Evolutionary conservation across 2,329 filamentous ascomycete genomes (phyloP), one percentile per base, ranked within the genome.

Genomic region (Fusarium algeriense): DNA sequence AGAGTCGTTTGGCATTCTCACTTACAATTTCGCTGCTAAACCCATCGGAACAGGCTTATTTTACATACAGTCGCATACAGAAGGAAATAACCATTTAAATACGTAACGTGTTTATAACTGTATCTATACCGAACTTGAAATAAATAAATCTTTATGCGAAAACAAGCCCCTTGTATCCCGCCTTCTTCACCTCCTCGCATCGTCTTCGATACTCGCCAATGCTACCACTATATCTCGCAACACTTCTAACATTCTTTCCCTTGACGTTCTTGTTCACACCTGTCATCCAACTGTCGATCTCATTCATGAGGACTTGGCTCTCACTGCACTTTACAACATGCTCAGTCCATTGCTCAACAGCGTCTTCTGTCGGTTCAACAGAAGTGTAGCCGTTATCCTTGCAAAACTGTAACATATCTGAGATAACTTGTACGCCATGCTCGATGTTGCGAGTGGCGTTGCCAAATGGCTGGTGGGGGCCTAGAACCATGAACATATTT

Each of bases 201-300:
- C 72, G 60, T 15, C 57, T 40, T 3, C 69, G 62, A 15, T 63
- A 73, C 50, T 74, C 69, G 7, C 67, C 52, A 11, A 53, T 64
- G 13, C 54, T 64, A 0, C 72, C 72, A 4, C 69, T 68, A 6
- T 75, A 73, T 9, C 72, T 45, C 1, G 7, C 85, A 82, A 57
- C 79, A 30, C 83, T 77, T 6, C 82, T 80, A 37, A 87, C 79
- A n/a, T 77, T 79, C 61, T 81, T 83, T 40, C 82, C 79, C 73
- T 86, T 86, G 23, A 87, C 73, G 58, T 87, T 87, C 62, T 79
- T 85, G 59, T 88, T 88, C 0, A 88, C 83, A 2, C 86, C 86
- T 20, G 85, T 88, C 84, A 87, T 85, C 86, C 85, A 88, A 9
- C 81, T 83, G 61, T 87, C 85, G 2, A 76, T 50, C 23, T 75